Evolutionary conservation across 148 eudicot species (phyloP).

Genomic region (Chenopodium suecicum): DNA sequence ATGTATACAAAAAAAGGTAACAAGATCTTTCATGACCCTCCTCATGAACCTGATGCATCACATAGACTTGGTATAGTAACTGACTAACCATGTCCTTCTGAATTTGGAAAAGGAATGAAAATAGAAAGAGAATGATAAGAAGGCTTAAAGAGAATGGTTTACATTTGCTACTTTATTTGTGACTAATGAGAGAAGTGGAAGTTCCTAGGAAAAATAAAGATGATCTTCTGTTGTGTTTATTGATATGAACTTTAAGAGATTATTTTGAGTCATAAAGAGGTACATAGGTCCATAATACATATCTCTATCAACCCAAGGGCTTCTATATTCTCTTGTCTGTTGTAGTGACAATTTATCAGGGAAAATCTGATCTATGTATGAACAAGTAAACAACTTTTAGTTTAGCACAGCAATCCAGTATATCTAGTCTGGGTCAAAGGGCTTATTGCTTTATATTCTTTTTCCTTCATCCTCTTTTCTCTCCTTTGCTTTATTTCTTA

Average conservation of each 20-base stretch:
- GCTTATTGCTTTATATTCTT: background rate
- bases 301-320: background rate
- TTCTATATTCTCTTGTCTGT: background rate
- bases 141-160: background rate
- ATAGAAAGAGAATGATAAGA: background rate
- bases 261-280: background rate
- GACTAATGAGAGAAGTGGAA: background rate
- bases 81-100: background rate
- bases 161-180: background rate
- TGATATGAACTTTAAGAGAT: background rate
- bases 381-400: background rate
- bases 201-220: no score
- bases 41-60: no score
- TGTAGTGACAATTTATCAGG: background rate
- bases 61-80: background rate
- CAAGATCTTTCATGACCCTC: no score
- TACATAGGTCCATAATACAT: background rate
- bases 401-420: background rate
- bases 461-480: background rate
- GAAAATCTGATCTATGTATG: background rate
- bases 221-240: no score
- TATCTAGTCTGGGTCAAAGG: background rate
- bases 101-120: background rate
- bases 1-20: no score
- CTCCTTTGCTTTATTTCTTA: background rate